Conservation (phyloP, 2,329 filamentous ascomycete genomes). For the Colletotrichum sp. region DNA sequence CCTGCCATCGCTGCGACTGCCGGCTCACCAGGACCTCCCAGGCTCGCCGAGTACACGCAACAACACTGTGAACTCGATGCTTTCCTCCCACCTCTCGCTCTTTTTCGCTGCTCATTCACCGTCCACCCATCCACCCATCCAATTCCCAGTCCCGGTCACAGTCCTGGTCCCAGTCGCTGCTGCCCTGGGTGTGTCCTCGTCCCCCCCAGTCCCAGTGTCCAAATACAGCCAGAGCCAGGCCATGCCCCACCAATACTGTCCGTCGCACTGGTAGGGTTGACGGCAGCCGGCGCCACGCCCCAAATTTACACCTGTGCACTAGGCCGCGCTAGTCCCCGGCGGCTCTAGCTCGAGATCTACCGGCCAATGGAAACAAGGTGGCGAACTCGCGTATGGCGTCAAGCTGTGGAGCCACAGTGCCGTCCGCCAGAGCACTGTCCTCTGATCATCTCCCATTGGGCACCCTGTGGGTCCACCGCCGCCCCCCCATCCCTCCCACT, state of each 20-base stretch:
- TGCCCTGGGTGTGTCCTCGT: neutral
- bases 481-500: slow-evolving; percentile 6
- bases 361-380: slow-evolving; percentile 19
- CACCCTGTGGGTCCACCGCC: neutral
- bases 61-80: neutral
- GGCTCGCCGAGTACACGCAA: slow-evolving; percentile 4
- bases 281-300: slow-evolving; percentile 22
- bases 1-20: neutral
- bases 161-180: neutral
- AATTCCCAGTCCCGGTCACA: neutral
- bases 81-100: neutral
- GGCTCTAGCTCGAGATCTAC: slow-evolving; percentile 8
- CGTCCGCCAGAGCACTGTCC: neutral
- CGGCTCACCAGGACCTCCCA: neutral
- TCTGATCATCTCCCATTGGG: slow-evolving; percentile 17
- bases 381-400: slow-evolving; percentile 23
- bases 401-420: slow-evolving; percentile 19
- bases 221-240: neutral
- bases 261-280: slow-evolving; percentile 18
- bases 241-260: slow-evolving; percentile 7
- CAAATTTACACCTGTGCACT: slow-evolving; percentile 19
- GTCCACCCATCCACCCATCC: neutral
- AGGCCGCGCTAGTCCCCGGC: slow-evolving; percentile 8
- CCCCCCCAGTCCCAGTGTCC: neutral
- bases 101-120: neutral